Evolutionary conservation across 2,329 filamentous ascomycete genomes (phyloP).

Genomic region (Neobulgaria alba): DNA sequence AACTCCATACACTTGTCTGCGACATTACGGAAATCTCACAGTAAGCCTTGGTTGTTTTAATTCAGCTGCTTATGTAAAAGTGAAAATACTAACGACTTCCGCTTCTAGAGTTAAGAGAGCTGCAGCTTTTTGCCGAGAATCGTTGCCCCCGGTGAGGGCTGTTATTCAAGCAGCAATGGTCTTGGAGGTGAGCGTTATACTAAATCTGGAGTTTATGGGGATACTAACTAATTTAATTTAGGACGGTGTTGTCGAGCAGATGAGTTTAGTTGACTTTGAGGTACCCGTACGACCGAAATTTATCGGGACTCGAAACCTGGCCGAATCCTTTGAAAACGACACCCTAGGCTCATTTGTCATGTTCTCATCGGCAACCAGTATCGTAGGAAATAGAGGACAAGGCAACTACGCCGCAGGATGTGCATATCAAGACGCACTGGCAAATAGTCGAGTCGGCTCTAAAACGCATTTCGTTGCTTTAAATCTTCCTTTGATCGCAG

Average conservation of each 20-base stretch:
- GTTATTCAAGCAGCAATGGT: slow-evolving; percentile 25
- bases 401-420: slow-evolving; percentile 34
- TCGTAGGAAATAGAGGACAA: slow-evolving; percentile 30
- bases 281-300: slow-evolving; percentile 28
- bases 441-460: slow-evolving; percentile 7
- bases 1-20: slow-evolving; percentile 10
- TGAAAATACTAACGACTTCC: no score
- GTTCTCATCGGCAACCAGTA: slow-evolving; percentile 29
- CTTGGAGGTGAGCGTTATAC: no score
- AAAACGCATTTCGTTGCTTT: slow-evolving; percentile 13
- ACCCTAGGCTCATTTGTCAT: slow-evolving; percentile 36
- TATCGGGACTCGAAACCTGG: slow-evolving; percentile 26
- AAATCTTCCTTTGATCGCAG: slow-evolving; percentile 17
- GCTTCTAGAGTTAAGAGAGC: no score
- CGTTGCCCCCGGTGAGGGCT: no score
- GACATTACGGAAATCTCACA: no score
- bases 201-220: no score
- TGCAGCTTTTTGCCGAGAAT: no score
- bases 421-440: slow-evolving; percentile 29
- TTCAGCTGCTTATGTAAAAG: no score
- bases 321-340: slow-evolving; percentile 25
- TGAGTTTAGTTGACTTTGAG: neutral
- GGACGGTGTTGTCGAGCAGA: neutral
- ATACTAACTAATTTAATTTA: no score
- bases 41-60: no score